These are phyloP conservation scores for Scytalidium lignicola DNA, from an alignment of 2,329 filamentous ascomycete species.

Conservation along the genomic window DNA sequence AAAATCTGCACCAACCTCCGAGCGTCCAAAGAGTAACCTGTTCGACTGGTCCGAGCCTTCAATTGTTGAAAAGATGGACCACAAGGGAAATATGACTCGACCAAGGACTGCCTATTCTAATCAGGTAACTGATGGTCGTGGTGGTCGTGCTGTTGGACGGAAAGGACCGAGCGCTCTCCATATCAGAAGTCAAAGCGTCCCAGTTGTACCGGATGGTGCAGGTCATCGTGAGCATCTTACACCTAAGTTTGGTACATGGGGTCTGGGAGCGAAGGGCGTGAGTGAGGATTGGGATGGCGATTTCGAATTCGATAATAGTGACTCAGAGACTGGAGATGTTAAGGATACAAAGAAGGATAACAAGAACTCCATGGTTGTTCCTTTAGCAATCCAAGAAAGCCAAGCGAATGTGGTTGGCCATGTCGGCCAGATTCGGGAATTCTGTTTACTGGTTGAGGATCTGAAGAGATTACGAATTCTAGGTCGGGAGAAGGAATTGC, in stretches of 20 bases:
- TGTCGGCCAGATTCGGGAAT: slow-evolving; percentile 76
- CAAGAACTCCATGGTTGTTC: slow-evolving; percentile 59
- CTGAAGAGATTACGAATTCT: slow-evolving; percentile 71
- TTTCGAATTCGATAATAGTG: slow-evolving; percentile 60
- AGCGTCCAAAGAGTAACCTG: slow-evolving; percentile 60
- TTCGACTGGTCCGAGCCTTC: slow-evolving; percentile 75
- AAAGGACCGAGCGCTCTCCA: slow-evolving; percentile 63
- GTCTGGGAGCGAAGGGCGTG: slow-evolving; percentile 69
- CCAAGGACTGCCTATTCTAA: slow-evolving; percentile 74
- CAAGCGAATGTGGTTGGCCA: slow-evolving; percentile 79
- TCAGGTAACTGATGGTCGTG: slow-evolving; percentile 64
- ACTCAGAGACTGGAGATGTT: slow-evolving; percentile 32
- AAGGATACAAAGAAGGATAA: slow-evolving; percentile 33
- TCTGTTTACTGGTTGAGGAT: slow-evolving; percentile 77
- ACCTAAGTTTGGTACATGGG: slow-evolving; percentile 77
- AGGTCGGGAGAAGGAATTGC: slow-evolving; percentile 62
- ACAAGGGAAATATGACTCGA: slow-evolving; percentile 53
- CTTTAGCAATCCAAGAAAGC: slow-evolving; percentile 72
- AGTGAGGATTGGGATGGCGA: slow-evolving; percentile 90
- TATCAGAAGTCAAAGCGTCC: slow-evolving; percentile 76
- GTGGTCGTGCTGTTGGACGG: slow-evolving; percentile 62
- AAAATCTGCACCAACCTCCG: slow-evolving; percentile 28
- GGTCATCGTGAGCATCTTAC: slow-evolving; percentile 48
- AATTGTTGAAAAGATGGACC: slow-evolving; percentile 55
- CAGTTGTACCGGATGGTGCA: slow-evolving; percentile 59